These are phyloP conservation scores for Chytriomyces confervae DNA, from an alignment of 192 early-diverging fungal species.

Conservation along the genomic window DNA sequence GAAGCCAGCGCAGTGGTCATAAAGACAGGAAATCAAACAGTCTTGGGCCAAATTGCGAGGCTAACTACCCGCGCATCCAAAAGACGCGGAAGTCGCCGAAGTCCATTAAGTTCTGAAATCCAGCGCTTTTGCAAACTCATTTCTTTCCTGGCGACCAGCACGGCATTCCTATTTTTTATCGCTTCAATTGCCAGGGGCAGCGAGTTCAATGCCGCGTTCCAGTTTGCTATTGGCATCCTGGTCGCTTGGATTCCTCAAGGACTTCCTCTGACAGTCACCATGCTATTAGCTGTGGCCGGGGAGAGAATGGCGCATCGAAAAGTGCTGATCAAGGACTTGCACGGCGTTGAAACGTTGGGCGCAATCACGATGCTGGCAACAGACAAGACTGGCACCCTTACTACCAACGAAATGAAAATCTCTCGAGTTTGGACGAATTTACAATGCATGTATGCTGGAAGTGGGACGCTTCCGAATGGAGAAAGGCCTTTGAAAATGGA, in stretches of 20 bases:
- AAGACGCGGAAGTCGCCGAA: conserved; percentile 35
- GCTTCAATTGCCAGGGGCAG: conserved; percentile 40
- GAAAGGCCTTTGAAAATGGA: conserved; percentile 46
- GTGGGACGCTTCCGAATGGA: conserved; percentile 9
- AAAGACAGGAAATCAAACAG: conserved; percentile 54
- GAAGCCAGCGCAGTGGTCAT: conserved; percentile 59
- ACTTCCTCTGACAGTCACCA: conserved; percentile 61
- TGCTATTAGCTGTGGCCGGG: conserved; percentile 59
- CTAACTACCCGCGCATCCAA: conserved; percentile 18
- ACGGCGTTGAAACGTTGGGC: conserved; percentile 69
- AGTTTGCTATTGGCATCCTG: conserved; percentile 64
- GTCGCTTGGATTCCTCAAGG: conserved; percentile 68
- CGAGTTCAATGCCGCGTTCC: conserved; percentile 49
- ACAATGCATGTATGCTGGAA: conserved; percentile 36
- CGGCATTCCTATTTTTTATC: conserved; percentile 58
- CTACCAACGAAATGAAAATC: conserved; percentile 66
- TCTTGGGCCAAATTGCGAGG: conserved; percentile 55
- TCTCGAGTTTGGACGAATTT: conserved; percentile 51
- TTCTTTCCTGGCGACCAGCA: conserved; percentile 49
- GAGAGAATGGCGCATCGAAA: conserved; percentile 58
- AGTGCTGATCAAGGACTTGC: conserved; percentile 68
- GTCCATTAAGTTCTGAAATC: conserved; percentile 56
- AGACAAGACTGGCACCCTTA: conserved; percentile 79
- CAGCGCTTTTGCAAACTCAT: conserved; percentile 56
- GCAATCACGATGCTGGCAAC: conserved; percentile 69